Evolutionary conservation across 352 stramenopile species (phyloP), one percentile per base, ranked within the genome.

Genomic region (Stephanocyclus meneghinianus): DNA sequence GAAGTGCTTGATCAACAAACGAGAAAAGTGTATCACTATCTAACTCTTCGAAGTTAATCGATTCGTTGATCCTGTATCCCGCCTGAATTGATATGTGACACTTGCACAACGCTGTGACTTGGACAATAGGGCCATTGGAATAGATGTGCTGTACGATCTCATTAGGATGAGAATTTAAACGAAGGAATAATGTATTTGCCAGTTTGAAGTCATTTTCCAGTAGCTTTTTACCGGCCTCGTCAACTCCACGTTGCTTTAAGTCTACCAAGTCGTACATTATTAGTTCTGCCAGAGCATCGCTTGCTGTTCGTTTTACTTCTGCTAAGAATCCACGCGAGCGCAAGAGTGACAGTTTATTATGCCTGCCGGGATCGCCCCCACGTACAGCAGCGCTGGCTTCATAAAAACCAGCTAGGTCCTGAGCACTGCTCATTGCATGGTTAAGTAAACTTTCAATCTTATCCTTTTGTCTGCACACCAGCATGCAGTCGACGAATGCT

Each of bases 371-470:
- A 78, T 85, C 69, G 51, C 62, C 74, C 13, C 78, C 82, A 30
- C 60, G 26, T 13, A 84, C 48, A 44, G 37, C 57, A 60, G 74
- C 78, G 63, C 74, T 88, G 18, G 69, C 68, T 78, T 86, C 40
- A 73, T 91, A 93, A 61, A 89, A 90, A n/a, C 76, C 64, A 32
- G 90, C 72, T 32, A 91, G 67, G 79, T 94, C 90, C 15, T 90
- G 85, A 62, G 83, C 78, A 30, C 73, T 78, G 15, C 56, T 64
- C 18, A 48, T 74, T 35, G 80, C 29, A 69, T 65, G 88, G 62
- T 81, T 84, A 26, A 92, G 62, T 42, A 94, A 84, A 29, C 57
- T 86, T 60, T 93, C 85, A 37, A 93, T 78, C 18, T 87, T 84
- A 21, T 82, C 65, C 64, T 76, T 69, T 60, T 74, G 47, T 53